Conservation (phyloP, 768 basidiomycete species). For the Boletus rufocinnamomeus region DNA sequence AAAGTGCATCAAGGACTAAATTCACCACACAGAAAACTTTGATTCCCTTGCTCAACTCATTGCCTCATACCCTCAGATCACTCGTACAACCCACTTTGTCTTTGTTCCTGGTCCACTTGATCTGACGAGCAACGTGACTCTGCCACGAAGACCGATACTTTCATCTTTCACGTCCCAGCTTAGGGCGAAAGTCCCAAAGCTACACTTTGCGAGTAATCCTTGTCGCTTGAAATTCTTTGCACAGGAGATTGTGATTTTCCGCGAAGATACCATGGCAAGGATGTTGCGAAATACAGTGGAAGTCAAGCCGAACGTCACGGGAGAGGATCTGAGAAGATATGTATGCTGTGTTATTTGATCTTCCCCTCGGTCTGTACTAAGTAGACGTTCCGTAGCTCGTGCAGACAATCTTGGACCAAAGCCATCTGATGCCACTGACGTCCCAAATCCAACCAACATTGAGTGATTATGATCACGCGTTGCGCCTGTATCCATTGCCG, state of each 20-base stretch:
- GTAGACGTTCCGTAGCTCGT: conserved; percentile 63
- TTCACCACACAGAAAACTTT: conserved; percentile 70
- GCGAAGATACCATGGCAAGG: conserved; percentile 90
- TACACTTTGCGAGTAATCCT: conserved; percentile 86
- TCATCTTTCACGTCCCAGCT: conserved; percentile 72
- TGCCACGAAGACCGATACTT: conserved; percentile 83
- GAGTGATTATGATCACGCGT: conserved; percentile 87
- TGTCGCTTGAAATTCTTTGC: conserved; percentile 94
- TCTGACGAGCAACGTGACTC: conserved; percentile 73
- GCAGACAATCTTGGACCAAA: conserved; percentile 95
- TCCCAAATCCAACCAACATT: conserved; percentile 82
- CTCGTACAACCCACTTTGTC: conserved; percentile 82
- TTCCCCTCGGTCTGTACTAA: conserved; percentile 1
- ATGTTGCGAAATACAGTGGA: conserved; percentile 93
- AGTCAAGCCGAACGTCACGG: conserved; percentile 77
- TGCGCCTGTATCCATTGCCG: conserved; percentile 92
- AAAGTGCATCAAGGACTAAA: conserved; percentile 1
- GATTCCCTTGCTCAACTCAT: conserved; percentile 85
- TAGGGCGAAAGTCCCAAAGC: conserved; percentile 71
- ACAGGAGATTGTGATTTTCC: conserved; percentile 92
- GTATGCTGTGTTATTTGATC: conserved; percentile 48
- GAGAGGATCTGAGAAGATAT: conserved; percentile 84
- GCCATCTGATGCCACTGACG: conserved; percentile 88
- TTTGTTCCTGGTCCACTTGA: conserved; percentile 95
- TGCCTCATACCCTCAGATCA: conserved; percentile 74